Percentiles rank a stretch among this genome's conserved stretches.
Evolutionary conservation across 441 rosid genomes (phyloP).

Genomic region (California macrophylla): DNA sequence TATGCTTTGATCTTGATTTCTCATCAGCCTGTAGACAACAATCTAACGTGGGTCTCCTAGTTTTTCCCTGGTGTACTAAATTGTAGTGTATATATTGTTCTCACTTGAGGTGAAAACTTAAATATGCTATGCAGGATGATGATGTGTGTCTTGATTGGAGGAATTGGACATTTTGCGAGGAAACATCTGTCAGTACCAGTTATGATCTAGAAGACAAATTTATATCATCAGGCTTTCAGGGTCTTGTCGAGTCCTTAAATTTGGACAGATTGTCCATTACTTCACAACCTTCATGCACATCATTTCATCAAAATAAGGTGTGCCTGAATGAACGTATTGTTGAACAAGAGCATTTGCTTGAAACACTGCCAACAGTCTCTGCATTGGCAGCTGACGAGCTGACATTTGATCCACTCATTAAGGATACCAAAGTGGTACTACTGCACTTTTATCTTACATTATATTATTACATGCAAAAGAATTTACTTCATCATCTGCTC

Average conservation of each 20-base stretch:
- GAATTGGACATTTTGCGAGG: conserved; percentile 47
- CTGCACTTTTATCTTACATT: background rate
- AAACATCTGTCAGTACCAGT: conserved; percentile 18
- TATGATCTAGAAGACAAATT: conserved; percentile 19
- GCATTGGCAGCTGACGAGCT: conserved; percentile 22
- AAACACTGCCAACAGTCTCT: conserved; percentile 26
- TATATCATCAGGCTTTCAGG: conserved; percentile 28
- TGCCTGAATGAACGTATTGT: conserved; percentile 20
- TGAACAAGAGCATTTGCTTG: conserved; percentile 25
- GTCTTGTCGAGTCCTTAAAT: conserved; percentile 28
- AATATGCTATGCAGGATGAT: conserved; percentile 35
- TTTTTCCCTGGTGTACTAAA: background rate
- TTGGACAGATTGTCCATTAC: conserved; percentile 29
- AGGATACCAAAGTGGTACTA: conserved; percentile 29
- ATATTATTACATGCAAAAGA: background rate
- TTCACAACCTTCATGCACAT: conserved; percentile 20
- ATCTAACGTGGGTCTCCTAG: background rate
- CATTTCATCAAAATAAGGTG: conserved; percentile 21
- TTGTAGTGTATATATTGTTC: background rate
- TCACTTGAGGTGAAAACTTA: conserved; percentile 10
- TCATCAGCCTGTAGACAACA: background rate
- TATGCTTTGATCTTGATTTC: conserved; percentile 13
- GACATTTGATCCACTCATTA: conserved; percentile 22
- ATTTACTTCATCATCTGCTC: background rate
- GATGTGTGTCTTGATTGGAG: conserved; percentile 56